Percentiles rank a stretch among this genome's conserved stretches.
phyloP scores from a whole-genome alignment of 108 stramenopile species.

The Nitzschia sp. region DNA sequence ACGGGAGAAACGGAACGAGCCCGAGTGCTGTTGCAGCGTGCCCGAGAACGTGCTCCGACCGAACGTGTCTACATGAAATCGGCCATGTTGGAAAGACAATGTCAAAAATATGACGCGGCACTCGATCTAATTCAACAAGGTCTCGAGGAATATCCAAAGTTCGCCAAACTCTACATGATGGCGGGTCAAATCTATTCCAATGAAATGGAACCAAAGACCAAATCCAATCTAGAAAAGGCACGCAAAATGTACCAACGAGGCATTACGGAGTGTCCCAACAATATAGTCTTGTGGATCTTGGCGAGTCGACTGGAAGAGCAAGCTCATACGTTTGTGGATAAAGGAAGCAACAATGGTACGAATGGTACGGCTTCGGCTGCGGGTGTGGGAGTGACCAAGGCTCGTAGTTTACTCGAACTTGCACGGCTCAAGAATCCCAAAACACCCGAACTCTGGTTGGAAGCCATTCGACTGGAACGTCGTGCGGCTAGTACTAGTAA shows the following conservation, averaged over 20 bases:
- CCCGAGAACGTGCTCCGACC: slow-evolving; percentile 84
- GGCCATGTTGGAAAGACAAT: slow-evolving; percentile 87
- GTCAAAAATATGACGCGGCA: slow-evolving; percentile 43
- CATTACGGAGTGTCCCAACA: slow-evolving; percentile 77
- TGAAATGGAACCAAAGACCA: slow-evolving; percentile 53
- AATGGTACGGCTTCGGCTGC: background rate
- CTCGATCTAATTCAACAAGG: slow-evolving; percentile 84
- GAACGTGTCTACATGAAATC: slow-evolving; percentile 95
- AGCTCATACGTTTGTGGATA: slow-evolving; percentile 29
- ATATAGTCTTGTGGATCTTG: slow-evolving; percentile 84
- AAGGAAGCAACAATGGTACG: background rate
- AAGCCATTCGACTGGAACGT: slow-evolving; percentile 92
- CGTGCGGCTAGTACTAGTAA: slow-evolving; percentile 81
- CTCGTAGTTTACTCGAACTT: slow-evolving; percentile 92
- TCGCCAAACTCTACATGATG: slow-evolving; percentile 95
- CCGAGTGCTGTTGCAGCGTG: slow-evolving; percentile 81
- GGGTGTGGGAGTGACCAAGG: slow-evolving; percentile 78
- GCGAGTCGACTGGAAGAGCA: slow-evolving; percentile 90
- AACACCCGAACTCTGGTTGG: slow-evolving; percentile 87
- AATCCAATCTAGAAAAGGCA: slow-evolving; percentile 67
- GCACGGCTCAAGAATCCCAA: slow-evolving; percentile 87
- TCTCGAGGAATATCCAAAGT: slow-evolving; percentile 67
- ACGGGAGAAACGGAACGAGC: slow-evolving; percentile 91
- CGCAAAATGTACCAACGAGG: slow-evolving; percentile 81
- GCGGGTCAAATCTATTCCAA: slow-evolving; percentile 92